These are phyloP conservation scores for Penicillium aurantiogriseum DNA, from an alignment of 2,329 filamentous ascomycete genomes.

Conservation along the genomic window DNA sequence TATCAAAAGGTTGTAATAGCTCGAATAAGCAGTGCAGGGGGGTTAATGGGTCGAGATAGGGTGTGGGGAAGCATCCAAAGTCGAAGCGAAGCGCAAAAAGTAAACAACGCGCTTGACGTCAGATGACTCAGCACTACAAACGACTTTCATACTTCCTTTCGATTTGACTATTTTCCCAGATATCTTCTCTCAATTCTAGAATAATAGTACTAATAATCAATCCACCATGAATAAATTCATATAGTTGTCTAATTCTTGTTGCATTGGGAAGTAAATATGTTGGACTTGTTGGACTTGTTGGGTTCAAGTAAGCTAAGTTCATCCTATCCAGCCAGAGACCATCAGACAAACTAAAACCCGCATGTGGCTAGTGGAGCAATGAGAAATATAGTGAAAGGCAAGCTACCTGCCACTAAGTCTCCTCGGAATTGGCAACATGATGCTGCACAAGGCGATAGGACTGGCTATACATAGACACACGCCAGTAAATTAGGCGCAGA, in stretches of 20 bases:
- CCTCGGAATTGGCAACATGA: no score
- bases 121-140: conserved; percentile 4
- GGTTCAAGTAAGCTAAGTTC: no score
- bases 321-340: no score
- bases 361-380: no score
- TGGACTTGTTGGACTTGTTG: no score
- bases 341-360: no score
- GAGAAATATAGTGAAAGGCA: no score
- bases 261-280: neutral
- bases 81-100: conserved; percentile 4
- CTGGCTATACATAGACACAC: no score
- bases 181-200: neutral
- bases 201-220: neutral
- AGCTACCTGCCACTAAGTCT: no score
- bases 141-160: neutral
- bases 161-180: no score
- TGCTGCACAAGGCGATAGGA: no score
- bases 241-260: neutral
- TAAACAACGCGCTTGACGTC: conserved; percentile 13
- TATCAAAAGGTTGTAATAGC: neutral
- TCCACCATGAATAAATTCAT: neutral
- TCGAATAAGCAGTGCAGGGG: neutral
- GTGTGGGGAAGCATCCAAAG: neutral
- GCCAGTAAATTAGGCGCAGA: no score
- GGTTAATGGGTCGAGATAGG: neutral